phyloP scores from a whole-genome alignment of 768 basidiomycete genomes.

The Clavulina sp. region DNA sequence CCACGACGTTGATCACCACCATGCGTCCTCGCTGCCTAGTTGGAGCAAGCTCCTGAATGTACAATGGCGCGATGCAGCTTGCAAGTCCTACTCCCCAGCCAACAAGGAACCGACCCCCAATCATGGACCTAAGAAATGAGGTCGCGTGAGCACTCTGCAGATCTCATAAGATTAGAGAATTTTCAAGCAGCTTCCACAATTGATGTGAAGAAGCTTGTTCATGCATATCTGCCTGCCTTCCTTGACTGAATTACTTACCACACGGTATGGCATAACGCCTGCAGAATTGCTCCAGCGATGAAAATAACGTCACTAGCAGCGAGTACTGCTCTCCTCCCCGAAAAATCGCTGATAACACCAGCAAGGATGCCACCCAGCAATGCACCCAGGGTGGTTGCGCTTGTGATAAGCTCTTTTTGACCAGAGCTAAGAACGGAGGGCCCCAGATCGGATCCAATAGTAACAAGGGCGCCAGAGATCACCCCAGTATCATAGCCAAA shows the following conservation, averaged over 20 bases:
- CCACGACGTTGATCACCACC: slow-evolving; percentile 68
- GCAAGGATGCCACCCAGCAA: slow-evolving; percentile 55
- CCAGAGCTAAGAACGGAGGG: slow-evolving; percentile 35
- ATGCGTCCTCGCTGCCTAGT: slow-evolving; percentile 50
- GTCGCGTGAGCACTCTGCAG: too few species aligned
- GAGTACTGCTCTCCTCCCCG: slow-evolving; percentile 47
- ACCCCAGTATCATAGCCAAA: slow-evolving; percentile 75
- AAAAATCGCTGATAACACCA: slow-evolving; percentile 52
- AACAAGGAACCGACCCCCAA: slow-evolving; percentile 56
- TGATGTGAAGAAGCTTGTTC: too few species aligned
- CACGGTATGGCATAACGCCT: too few species aligned
- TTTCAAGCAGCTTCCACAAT: too few species aligned
- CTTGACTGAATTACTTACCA: slow-evolving; percentile 11
- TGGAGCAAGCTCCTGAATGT: slow-evolving; percentile 70
- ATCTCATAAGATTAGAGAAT: too few species aligned
- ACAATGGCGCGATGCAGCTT: slow-evolving; percentile 61
- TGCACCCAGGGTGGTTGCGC: slow-evolving; percentile 61
- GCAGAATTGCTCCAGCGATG: slow-evolving; percentile 53
- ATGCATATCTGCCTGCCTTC: too few species aligned
- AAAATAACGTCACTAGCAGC: slow-evolving; percentile 54
- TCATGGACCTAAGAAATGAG: too few species aligned
- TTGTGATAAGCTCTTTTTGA: slow-evolving; percentile 73
- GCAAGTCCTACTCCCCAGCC: slow-evolving; percentile 61
- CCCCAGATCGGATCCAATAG: slow-evolving; percentile 49
- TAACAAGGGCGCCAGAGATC: slow-evolving; percentile 65